Evolutionary conservation across 495 filamentous ascomycete genomes (phyloP).

Genomic region (Aspergillus cavernicola): DNA sequence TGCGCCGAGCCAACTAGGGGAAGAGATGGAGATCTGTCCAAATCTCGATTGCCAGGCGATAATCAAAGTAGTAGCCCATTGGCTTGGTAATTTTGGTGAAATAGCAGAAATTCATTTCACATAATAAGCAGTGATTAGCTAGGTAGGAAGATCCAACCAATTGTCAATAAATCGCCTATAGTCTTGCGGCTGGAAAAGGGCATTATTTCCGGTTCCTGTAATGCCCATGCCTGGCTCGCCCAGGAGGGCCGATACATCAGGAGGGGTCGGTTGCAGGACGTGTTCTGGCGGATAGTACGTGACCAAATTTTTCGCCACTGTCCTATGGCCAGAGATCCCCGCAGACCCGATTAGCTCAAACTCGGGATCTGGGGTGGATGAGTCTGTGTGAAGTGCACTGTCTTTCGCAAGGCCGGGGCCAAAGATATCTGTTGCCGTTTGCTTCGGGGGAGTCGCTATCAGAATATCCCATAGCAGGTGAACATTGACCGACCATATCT

Average conservation of each 20-base stretch:
- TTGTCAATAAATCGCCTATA: slow-evolving; percentile 10
- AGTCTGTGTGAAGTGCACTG: neutral
- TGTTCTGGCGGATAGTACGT: slow-evolving; percentile 7
- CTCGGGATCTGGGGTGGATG: slow-evolving; percentile 2
- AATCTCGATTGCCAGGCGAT: no score
- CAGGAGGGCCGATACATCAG: slow-evolving; percentile 1
- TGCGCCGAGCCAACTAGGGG: no score
- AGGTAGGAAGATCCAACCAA: slow-evolving; percentile 5
- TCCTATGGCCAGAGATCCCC: slow-evolving; percentile 9
- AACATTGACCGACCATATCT: slow-evolving; percentile 9
- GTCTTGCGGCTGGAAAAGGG: slow-evolving; percentile 8
- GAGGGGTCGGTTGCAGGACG: slow-evolving; percentile 2
- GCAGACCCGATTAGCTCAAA: slow-evolving; percentile 8
- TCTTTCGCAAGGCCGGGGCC: slow-evolving; percentile 4
- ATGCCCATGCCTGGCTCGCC: slow-evolving; percentile 3
- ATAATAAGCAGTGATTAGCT: no score
- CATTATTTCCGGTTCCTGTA: neutral
- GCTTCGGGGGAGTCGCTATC: neutral
- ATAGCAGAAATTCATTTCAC: no score
- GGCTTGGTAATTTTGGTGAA: no score
- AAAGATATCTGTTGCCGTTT: neutral
- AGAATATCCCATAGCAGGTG: slow-evolving; percentile 9
- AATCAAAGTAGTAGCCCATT: no score
- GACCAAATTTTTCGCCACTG: slow-evolving; percentile 4
- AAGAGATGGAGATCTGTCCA: no score